phyloP scores from a whole-genome alignment of 2,329 filamentous ascomycete genomes.

The Aspergillus tamarii region DNA sequence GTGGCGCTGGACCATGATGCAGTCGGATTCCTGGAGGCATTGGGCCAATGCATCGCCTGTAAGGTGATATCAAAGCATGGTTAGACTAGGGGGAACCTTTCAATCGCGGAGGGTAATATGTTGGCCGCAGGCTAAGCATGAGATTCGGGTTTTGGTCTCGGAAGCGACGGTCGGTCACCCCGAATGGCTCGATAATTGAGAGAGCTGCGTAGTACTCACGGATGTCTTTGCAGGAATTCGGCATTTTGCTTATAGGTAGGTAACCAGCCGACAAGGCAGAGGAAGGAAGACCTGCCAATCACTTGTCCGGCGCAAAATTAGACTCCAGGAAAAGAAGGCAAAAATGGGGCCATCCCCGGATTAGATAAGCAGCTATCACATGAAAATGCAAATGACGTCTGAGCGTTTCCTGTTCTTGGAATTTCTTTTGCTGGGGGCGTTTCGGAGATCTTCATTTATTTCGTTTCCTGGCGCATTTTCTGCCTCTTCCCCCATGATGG shows the following conservation, averaged over 20 bases:
- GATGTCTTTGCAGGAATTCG: conserved; percentile 95
- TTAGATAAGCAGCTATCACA: conserved; percentile 36
- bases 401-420: conserved; percentile 1
- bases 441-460: neutral
- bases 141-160: neutral
- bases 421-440: neutral
- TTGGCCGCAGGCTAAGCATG: neutral
- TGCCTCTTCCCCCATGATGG: neutral
- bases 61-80: conserved; percentile 8
- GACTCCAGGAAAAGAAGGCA: neutral
- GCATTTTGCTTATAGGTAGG: conserved; percentile 64
- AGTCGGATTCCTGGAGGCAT: conserved; percentile 96
- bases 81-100: conserved; percentile 19
- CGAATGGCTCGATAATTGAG: neutral
- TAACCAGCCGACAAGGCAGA: conserved; percentile 4
- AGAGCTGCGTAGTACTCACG: conserved; percentile 60
- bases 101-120: neutral
- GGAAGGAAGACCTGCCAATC: neutral
- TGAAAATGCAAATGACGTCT: conserved; percentile 23
- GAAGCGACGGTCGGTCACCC: neutral
- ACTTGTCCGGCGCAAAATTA: conserved; percentile 20
- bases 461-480: neutral
- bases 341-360: conserved; percentile 26
- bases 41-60: conserved; percentile 86
- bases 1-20: conserved; percentile 90